Percentiles rank a stretch among this genome's conserved stretches.
phyloP scores from a whole-genome alignment of 306 rosid genomes.

The Dalbergia oliveri region DNA sequence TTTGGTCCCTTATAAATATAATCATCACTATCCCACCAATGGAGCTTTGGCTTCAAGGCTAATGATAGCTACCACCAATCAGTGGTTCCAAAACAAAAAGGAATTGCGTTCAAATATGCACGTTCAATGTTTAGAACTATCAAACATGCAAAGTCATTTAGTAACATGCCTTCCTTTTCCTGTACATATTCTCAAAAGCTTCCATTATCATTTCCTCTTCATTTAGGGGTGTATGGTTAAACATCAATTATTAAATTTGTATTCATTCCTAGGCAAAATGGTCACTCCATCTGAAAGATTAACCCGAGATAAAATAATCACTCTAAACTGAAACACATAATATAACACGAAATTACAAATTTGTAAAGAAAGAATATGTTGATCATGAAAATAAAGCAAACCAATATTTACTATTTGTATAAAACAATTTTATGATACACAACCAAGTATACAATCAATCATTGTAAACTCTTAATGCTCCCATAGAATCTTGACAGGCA shows the following conservation, averaged over 20 bases:
- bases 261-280: neutral
- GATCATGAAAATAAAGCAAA: slow-evolving; percentile 43
- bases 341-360: slow-evolving; percentile 51
- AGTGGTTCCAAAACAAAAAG: too few species aligned
- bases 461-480: slow-evolving; percentile 61
- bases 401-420: slow-evolving; percentile 47
- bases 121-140: too few species aligned
- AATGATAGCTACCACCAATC: too few species aligned
- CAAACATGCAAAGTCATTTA: neutral
- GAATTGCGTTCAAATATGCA: too few species aligned
- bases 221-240: neutral
- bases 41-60: too few species aligned
- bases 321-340: slow-evolving; percentile 31
- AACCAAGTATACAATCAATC: slow-evolving; percentile 47
- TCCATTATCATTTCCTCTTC: neutral
- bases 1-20: too few species aligned
- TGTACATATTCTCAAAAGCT: too few species aligned
- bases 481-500: slow-evolving; percentile 93
- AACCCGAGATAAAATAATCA: slow-evolving; percentile 26
- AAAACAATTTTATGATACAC: slow-evolving; percentile 57
- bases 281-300: slow-evolving; percentile 1
- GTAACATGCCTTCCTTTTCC: neutral
- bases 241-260: neutral
- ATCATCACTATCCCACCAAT: too few species aligned
- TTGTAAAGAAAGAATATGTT: slow-evolving; percentile 32